Evolutionary conservation across 345 rosid genomes (phyloP), one percentile per base, ranked within the genome.

Genomic region (Erysimum cheiranthoides): DNA sequence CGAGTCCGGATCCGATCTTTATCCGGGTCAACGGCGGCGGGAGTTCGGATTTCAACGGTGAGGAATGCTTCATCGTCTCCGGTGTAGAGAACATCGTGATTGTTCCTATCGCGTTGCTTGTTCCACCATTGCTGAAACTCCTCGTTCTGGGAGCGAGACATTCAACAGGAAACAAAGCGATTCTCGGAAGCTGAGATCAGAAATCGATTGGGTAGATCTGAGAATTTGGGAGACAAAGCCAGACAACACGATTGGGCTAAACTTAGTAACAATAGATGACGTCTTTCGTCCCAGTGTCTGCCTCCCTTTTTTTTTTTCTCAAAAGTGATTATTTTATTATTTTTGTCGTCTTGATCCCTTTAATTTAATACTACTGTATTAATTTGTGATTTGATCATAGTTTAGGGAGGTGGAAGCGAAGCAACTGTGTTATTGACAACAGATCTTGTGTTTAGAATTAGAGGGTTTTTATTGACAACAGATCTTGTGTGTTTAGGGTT

Each of bases 61-160:
- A 82, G 81, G 30, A 83, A 76, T 2, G 82, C 75, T 28, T 64
- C 72, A 54, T 71, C 61, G 18, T 76, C 76, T 27, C 47, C 61
- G 56, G 81, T 61, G 75, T 47, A 47, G 3, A 53, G 72, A 11
- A 34, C 51, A 27, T 67, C 50, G 54, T 86, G 70, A 31, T 71
- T 64, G 78, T 68, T 62, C 47, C 71, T 79, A 52, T 89, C 85
- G 62, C 90, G 86, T 34, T 90, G 96, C 73, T 89, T 84, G 89
- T 88, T 93, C 98, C 98, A 89, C 89, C 94, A 86, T 84, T 87
- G 80, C 36, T 87, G 92, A 80, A 89, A 89, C 82, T 87, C 94
- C 70, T 81, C 70, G 81, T 87, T 87, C 70, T 85, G 91, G 14
- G 85, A 70, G 31, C 86, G 84, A 71, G 88, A 81, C 88, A 85